phyloP scores from a whole-genome alignment of 768 basidiomycete genomes.

The Leccinum ochraceum region DNA sequence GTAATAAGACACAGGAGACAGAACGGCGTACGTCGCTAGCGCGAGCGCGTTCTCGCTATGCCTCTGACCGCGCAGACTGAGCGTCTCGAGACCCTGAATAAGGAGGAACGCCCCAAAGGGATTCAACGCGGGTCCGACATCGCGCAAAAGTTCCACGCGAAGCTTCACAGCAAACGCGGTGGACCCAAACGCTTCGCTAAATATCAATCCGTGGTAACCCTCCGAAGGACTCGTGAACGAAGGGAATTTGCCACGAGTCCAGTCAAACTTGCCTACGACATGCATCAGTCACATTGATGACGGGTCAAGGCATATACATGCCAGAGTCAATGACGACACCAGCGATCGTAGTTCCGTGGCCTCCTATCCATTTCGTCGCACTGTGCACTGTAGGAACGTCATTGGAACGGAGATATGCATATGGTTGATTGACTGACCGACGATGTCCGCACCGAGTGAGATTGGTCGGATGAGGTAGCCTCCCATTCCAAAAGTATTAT shows the following conservation, averaged over 20 bases:
- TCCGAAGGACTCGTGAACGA: slow-evolving; percentile 55
- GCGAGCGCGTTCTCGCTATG: slow-evolving; percentile 51
- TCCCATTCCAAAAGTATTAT: slow-evolving; percentile 65
- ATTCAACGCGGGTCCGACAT: slow-evolving; percentile 32
- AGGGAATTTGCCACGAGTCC: slow-evolving; percentile 54
- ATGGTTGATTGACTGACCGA: slow-evolving; percentile 32
- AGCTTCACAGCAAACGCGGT: slow-evolving; percentile 53
- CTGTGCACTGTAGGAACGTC: slow-evolving; percentile 43
- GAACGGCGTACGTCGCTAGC: slow-evolving; percentile 41
- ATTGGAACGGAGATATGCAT: neutral
- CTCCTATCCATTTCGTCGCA: slow-evolving; percentile 69
- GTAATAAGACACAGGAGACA: too few relatives aligned
- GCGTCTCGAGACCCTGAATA: slow-evolving; percentile 62
- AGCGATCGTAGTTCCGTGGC: slow-evolving; percentile 64
- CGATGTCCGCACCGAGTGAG: slow-evolving; percentile 57
- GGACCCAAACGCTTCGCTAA: slow-evolving; percentile 51
- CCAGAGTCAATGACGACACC: slow-evolving; percentile 64
- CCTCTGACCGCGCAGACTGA: slow-evolving; percentile 58
- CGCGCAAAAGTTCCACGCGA: slow-evolving; percentile 43
- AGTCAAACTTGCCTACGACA: slow-evolving; percentile 55
- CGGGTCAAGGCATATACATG: slow-evolving; percentile 22
- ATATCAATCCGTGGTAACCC: slow-evolving; percentile 56
- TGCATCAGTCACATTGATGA: neutral
- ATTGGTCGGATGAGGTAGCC: slow-evolving; percentile 58
- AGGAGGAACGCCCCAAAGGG: slow-evolving; percentile 62